phyloP scores from a whole-genome alignment of 1,139 yeast species.

The Diutina neorugosa region DNA sequence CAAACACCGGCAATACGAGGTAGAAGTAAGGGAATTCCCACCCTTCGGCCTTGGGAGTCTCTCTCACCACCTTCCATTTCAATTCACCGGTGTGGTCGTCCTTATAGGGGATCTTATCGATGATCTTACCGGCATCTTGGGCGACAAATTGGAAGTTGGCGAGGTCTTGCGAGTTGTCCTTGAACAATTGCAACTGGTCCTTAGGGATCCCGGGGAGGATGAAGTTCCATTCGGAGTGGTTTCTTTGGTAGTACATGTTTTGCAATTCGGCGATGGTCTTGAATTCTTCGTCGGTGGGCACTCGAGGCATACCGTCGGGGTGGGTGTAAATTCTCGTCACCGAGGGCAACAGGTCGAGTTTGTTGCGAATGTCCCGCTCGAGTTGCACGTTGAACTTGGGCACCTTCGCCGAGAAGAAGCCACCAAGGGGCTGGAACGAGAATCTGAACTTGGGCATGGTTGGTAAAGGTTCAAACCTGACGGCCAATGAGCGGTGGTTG shows the following conservation, averaged over 20 bases:
- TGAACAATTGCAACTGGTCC: conserved; percentile 46
- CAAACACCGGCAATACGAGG: conserved; percentile 53
- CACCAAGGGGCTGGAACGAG: conserved; percentile 3
- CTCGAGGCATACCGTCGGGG: conserved; percentile 56
- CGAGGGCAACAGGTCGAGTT: conserved; percentile 34
- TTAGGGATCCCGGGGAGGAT: conserved; percentile 40
- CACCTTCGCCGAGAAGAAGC: conserved; percentile 3
- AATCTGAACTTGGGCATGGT: conserved; percentile 4
- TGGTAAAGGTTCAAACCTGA: not conserved
- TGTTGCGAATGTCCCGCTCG: conserved; percentile 7
- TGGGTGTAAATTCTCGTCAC: conserved; percentile 55
- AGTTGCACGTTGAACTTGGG: conserved; percentile 4
- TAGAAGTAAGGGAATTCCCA: conserved; percentile 74
- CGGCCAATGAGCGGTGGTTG: not conserved
- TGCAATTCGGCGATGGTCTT: conserved; percentile 66
- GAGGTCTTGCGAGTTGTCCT: conserved; percentile 55
- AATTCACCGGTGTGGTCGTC: conserved; percentile 70
- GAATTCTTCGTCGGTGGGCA: conserved; percentile 61
- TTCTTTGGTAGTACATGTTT: conserved; percentile 45
- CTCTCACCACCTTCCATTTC: conserved; percentile 71
- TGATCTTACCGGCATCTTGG: conserved; percentile 54
- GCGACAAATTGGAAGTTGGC: conserved; percentile 46
- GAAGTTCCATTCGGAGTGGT: conserved; percentile 51
- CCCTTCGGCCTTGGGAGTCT: conserved; percentile 65
- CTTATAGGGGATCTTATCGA: conserved; percentile 77